phyloP scores from a whole-genome alignment of 345 rosid species.

The Litchi chinensis region DNA sequence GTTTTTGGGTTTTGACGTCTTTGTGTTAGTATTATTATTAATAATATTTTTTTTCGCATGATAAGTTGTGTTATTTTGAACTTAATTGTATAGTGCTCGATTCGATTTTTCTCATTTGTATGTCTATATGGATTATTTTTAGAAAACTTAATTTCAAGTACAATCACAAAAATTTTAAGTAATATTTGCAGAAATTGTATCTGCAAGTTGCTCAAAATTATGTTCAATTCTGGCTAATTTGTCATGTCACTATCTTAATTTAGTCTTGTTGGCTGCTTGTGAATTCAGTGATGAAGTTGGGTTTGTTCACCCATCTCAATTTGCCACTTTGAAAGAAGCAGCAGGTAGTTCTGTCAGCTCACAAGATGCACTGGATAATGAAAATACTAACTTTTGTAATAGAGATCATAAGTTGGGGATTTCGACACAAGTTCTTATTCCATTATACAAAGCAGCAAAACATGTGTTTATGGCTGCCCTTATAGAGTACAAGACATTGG shows the following conservation, averaged over 20 bases:
- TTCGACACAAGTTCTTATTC: conserved; percentile 61
- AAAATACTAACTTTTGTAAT: conserved; percentile 53
- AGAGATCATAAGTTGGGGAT: conserved; percentile 83
- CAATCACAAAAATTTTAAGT: no score
- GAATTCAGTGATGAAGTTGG: conserved; percentile 79
- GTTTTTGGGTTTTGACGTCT: no score
- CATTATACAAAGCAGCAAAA: conserved; percentile 61
- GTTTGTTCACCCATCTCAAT: conserved; percentile 87
- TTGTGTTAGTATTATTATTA: no score
- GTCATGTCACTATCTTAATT: background rate
- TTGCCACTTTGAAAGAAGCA: conserved; percentile 49
- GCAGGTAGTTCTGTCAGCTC: conserved; percentile 21
- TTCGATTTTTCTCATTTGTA: background rate
- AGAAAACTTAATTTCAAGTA: no score
- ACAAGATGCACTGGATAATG: conserved; percentile 17
- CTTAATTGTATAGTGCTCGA: background rate
- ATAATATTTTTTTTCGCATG: no score
- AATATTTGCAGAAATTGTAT: background rate
- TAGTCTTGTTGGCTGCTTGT: conserved; percentile 8
- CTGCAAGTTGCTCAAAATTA: background rate
- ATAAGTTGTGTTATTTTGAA: background rate
- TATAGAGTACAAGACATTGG: conserved; percentile 38
- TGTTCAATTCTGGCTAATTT: background rate
- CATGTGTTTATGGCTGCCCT: conserved; percentile 48
- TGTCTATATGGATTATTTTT: background rate